Evolutionary conservation across 768 basidiomycete species (phyloP).

Genomic region (Podaxis mareebaensis): DNA sequence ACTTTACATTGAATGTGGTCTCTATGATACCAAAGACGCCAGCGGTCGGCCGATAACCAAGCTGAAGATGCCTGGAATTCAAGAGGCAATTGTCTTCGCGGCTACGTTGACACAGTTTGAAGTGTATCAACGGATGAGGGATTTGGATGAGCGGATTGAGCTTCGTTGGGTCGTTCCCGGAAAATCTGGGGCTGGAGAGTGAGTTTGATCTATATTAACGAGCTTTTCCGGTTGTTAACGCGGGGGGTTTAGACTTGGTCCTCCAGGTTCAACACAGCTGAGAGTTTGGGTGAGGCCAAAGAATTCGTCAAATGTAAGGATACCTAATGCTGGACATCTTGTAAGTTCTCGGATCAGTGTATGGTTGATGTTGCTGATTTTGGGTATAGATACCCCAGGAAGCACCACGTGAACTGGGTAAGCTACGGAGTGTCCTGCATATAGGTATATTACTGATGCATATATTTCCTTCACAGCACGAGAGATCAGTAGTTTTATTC

Average conservation of each 20-base stretch:
- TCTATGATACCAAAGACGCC: slow-evolving; percentile 37
- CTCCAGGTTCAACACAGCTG: slow-evolving; percentile 31
- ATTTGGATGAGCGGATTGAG: slow-evolving; percentile 51
- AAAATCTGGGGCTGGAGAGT: slow-evolving; percentile 34
- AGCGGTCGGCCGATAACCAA: slow-evolving; percentile 38
- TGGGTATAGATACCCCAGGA: slow-evolving; percentile 41
- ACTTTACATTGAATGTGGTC: slow-evolving; percentile 60
- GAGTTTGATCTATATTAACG: slow-evolving; percentile 21
- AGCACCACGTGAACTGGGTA: slow-evolving; percentile 32
- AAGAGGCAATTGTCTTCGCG: slow-evolving; percentile 64
- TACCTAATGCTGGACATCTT: slow-evolving; percentile 44
- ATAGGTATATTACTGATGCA: slow-evolving; percentile 5
- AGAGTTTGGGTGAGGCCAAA: slow-evolving; percentile 45
- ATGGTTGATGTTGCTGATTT: neutral
- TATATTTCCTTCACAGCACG: slow-evolving; percentile 13
- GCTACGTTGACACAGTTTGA: slow-evolving; percentile 45
- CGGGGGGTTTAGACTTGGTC: slow-evolving; percentile 22
- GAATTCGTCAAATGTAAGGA: slow-evolving; percentile 42
- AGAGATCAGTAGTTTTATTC: slow-evolving; percentile 14
- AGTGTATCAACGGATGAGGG: slow-evolving; percentile 39
- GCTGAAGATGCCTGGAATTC: slow-evolving; percentile 67
- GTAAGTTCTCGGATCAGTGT: slow-evolving; percentile 27
- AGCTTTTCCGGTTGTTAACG: slow-evolving; percentile 17
- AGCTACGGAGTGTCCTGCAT: neutral
- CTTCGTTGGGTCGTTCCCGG: slow-evolving; percentile 61